These are phyloP conservation scores for Cytospora piceicola DNA, from an alignment of 2,329 filamentous ascomycete genomes.

Conservation along the genomic window DNA sequence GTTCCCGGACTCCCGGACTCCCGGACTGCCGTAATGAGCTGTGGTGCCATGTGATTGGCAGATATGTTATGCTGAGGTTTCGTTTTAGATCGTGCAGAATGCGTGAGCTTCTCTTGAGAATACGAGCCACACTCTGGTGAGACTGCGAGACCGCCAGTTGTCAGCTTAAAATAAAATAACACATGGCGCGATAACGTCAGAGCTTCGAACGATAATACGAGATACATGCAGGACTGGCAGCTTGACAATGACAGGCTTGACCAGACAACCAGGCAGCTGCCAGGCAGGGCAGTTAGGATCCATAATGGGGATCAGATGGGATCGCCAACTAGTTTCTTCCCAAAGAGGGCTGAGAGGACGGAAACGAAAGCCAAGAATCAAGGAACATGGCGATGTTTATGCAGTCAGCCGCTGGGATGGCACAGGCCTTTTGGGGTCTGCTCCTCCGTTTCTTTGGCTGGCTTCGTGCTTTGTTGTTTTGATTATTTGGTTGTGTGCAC, in stretches of 20 bases:
- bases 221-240: not conserved
- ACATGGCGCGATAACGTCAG: not conserved
- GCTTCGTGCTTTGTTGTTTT: no score
- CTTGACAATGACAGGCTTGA: not conserved
- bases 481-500: no score
- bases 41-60: not conserved
- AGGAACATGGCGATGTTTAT: not conserved
- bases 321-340: not conserved
- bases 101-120: conserved; percentile 18
- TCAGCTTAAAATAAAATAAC: not conserved
- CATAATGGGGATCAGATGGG: not conserved
- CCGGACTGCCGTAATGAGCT: not conserved
- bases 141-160: not conserved
- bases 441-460: not conserved
- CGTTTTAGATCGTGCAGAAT: conserved; percentile 28
- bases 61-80: not conserved
- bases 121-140: conserved; percentile 24
- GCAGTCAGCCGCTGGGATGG: not conserved
- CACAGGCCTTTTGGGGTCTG: not conserved
- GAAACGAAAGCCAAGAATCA: not conserved
- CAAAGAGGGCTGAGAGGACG: not conserved
- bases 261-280: no score
- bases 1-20: not conserved
- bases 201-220: not conserved
- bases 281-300: not conserved